Percentiles rank a stretch among this genome's conserved stretches.
Conservation (phyloP, 2,329 filamentous ascomycete genomes). For the Akanthomyces lecanii region DNA sequence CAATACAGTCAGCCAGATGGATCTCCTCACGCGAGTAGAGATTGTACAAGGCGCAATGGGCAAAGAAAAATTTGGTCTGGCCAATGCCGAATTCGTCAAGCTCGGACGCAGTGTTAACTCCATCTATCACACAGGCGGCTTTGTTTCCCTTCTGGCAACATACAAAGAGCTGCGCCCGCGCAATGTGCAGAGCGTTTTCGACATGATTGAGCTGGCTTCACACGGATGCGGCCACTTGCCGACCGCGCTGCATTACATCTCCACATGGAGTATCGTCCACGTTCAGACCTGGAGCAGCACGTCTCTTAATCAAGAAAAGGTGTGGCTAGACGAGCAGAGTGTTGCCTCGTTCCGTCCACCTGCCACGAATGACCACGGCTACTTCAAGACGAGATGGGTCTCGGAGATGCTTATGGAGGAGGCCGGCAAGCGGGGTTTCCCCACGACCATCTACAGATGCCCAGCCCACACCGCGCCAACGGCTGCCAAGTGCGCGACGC, state of each 20-base stretch:
- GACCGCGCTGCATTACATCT: constrained; percentile 24
- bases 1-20: constrained; percentile 16
- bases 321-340: constrained; percentile 22
- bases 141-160: constrained; percentile 26
- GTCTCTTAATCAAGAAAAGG: constrained; percentile 18
- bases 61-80: constrained; percentile 24
- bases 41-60: constrained; percentile 22
- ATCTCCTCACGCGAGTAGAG: constrained; percentile 18
- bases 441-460: constrained; percentile 21
- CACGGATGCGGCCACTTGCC: constrained; percentile 9
- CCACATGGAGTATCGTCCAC: constrained; percentile 26
- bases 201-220: constrained; percentile 25
- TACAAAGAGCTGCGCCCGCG: constrained; percentile 22
- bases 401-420: constrained; percentile 24
- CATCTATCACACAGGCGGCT: constrained; percentile 27
- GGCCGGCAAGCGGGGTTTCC: constrained; percentile 25
- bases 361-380: constrained; percentile 24
- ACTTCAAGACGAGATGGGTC: constrained; percentile 28
- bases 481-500: neutral
- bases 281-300: constrained; percentile 24
- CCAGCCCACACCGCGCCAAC: constrained; percentile 16
- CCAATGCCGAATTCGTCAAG: constrained; percentile 21
- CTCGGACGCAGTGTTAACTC: constrained; percentile 23
- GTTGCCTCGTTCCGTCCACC: constrained; percentile 23
- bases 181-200: constrained; percentile 24